Evolutionary conservation across 106 monocot species (phyloP).

Genomic region (Dioscorea dumetorum): DNA sequence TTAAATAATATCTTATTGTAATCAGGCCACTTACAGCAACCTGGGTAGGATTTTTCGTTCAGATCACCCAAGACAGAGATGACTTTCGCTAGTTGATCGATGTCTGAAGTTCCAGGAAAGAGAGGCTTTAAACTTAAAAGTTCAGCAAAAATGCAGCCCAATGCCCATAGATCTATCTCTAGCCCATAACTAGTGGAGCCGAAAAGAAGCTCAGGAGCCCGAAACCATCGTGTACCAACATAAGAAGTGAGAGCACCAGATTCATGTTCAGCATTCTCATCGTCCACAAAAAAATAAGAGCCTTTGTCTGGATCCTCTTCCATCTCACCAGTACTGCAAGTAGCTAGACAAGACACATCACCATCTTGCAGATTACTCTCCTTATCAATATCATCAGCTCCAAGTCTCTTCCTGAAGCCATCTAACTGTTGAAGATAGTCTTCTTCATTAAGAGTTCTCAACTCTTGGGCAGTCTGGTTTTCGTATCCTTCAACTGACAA

Average conservation of each 20-base stretch:
- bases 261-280: conserved; percentile 20
- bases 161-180: conserved; percentile 77
- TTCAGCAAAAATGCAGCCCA: conserved; percentile 85
- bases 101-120: conserved; percentile 79
- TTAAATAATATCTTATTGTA: conserved; percentile 67
- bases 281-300: conserved; percentile 37
- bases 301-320: conserved; percentile 60
- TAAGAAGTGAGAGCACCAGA: conserved; percentile 59
- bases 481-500: conserved; percentile 15
- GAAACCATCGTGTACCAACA: conserved; percentile 89
- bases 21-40: conserved; percentile 71
- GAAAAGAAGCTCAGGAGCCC: conserved; percentile 84
- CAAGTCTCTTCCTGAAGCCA: conserved; percentile 35
- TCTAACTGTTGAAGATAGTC: conserved; percentile 51
- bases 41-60: conserved; percentile 55
- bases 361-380: conserved; percentile 51
- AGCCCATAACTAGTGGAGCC: conserved; percentile 70
- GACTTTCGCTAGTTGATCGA: conserved; percentile 77
- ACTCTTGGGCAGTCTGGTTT: conserved; percentile 18
- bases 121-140: conserved; percentile 60
- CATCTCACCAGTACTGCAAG: conserved; percentile 70
- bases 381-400: conserved; percentile 33
- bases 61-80: conserved; percentile 69
- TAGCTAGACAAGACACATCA: conserved; percentile 77
- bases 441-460: conserved; percentile 19